Evolutionary conservation across 441 rosid genomes (phyloP).

Genomic region (Gossypium lobatum): DNA sequence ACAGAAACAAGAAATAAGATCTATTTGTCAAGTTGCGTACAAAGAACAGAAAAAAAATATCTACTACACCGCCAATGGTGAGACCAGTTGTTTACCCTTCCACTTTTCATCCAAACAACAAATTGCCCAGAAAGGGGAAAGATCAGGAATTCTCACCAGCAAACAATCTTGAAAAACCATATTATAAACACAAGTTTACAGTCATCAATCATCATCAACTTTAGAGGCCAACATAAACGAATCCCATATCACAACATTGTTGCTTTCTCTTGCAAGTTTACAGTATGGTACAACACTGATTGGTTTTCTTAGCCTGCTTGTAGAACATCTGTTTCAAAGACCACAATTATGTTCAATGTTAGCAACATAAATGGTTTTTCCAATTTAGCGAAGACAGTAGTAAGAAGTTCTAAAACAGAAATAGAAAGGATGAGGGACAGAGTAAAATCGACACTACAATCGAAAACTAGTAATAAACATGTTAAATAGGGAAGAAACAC

Average conservation of each 20-base stretch:
- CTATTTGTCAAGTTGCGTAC: neutral
- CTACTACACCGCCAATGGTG: neutral
- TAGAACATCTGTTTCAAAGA: conserved; percentile 82
- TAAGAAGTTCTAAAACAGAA: neutral
- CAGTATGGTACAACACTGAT: conserved; percentile 83
- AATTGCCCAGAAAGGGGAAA: conserved; percentile 6
- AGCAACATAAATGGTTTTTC: neutral
- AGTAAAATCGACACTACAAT: neutral
- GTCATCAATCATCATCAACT: conserved; percentile 11
- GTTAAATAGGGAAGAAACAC: neutral
- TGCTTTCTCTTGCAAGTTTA: conserved; percentile 29
- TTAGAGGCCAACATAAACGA: conserved; percentile 20
- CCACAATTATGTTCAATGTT: neutral
- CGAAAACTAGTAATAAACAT: neutral
- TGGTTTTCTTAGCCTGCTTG: conserved; percentile 98
- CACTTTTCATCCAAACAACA: conserved; percentile 16
- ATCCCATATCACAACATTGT: conserved; percentile 2
- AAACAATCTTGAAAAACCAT: conserved; percentile 27
- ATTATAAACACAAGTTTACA: conserved; percentile 23
- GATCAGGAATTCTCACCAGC: conserved; percentile 14
- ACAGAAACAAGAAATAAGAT: neutral
- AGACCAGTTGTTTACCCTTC: neutral
- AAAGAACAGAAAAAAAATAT: neutral
- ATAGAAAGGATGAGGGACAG: neutral
- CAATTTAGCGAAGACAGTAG: neutral